Base-by-base conservation (phyloP, 2,329 filamentous ascomycete species). In the Aspergillus intermedius region DNA sequence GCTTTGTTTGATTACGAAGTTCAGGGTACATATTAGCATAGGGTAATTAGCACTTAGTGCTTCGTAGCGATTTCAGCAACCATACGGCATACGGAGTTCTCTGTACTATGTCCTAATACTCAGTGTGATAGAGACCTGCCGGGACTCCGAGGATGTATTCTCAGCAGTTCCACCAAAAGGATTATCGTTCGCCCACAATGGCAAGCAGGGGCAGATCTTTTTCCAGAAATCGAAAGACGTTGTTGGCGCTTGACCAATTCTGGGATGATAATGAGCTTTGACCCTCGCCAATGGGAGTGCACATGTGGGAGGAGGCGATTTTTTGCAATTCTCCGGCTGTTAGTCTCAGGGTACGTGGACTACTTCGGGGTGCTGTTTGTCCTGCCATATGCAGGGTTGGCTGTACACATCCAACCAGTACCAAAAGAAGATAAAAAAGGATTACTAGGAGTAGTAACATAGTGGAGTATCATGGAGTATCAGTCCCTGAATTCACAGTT, bases 171-270 rank as follows among this genome's bases (percentile, higher is more conserved):
- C 13, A 35, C 8, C 37, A 19, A 21, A 15, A 9, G 15, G 17
- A 21, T 30, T 12, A 30, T 30, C 37, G 37, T 40, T 19, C 19
- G 19, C 37, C 15, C 17, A 40, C 10, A 35, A n/a, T 13, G 15
- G 17, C 15, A 19, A 15, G 45, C 23, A 44, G 43, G 12, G 42
- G 53, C 28, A 45, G 51, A 57, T 55, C 54, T 42, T 49, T 49
- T 53, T 53, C 56, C 49, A 54, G 54, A 60, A 54, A 48, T 51
- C 43, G 50, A 45, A 30, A 35, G 46, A 53, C 47, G 42, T 49
- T 49, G 39, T 45, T 48, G 45, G 28, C 40, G 43, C 17, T 10
- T 13, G 6, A 41, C 41, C 37, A 44, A 40, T 42, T 37, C 49
- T 42, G 42, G n/a, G 42, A 44, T 28, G 42, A 44, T 28, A 44